Base-by-base conservation (phyloP, 495 filamentous ascomycete species). In the Neurospora sp. region DNA sequence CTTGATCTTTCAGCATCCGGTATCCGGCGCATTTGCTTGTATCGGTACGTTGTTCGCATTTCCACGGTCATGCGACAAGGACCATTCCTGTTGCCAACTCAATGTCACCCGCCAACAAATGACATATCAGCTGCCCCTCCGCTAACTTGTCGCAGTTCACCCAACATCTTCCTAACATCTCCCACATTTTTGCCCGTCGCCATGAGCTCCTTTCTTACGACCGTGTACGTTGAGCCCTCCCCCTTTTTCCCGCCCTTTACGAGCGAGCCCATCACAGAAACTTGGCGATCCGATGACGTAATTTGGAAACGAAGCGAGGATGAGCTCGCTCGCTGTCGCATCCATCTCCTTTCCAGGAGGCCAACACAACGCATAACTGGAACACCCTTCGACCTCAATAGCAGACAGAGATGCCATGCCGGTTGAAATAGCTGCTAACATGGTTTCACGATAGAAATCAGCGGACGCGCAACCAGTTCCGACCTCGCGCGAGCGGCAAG, bases 381-480 rank as follows among this genome's bases (percentile, higher is more conserved):
- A 42, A 27, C 22, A 22, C 42, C 75, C 70, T 74, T 69, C 70
- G n/a, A 65, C 22, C 4, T 59, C 48, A 0, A 0, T 6, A 27
- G n/a, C n/a, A 59, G 48, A 0, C 5, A 59, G 9, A 59, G 2
- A 3, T 5, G 4, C 0, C 4, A 27, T 22, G 20, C 12, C 1
- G 10, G 10, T 10, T 61, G 6, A 7, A 8, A 17, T 35, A 65
- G 53, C 27, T 65, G 78, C 79, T 78, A 69, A 82, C 74, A 71
- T 44, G 68, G 71, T 79, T 6, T 53, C 16, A 70, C 70, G 16
- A 17, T 73, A 97, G 94, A 73, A 97, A 97, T 85, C 92, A 94
- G 77, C 90, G 93, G 74, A 94, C 93, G 70, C 88, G 90, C 81
- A 92, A 91, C 71, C 91, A 94, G 76, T 98, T 99, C 88, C 94